Base-by-base conservation (phyloP, 1,284 basidiomycete genomes). In the Porogramme epimiltina region DNA sequence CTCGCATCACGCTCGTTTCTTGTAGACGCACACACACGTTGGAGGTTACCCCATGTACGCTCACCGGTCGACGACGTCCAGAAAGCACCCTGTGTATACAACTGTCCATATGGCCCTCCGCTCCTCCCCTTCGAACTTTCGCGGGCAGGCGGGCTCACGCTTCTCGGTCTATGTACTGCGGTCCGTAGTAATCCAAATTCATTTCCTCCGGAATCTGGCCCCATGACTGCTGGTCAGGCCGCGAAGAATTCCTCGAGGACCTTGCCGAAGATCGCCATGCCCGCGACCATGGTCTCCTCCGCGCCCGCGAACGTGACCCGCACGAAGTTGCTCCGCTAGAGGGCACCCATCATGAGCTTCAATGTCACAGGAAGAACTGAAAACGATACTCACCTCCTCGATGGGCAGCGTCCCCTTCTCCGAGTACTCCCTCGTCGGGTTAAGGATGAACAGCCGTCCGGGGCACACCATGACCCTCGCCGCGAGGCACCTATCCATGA, bases 301-400 rank as follows among this genome's bases (percentile, higher is more conserved):
- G 70, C 67, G 4, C 75, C 74, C 3, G 72, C 73, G 54, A 74
- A 77, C 6, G 76, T 76, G 2, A 69, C 66, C 6, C 75, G 69
- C 51, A 77, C 62, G 59, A 65, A 73, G 58, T 72, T 70, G 33
- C 66, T 55, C 11, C 70, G 64, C 66, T 73, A 47, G 19, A 36
- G 34, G 13, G 37, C n/a, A 37, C 5, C 34, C 34, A 16, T 37
- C 34, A 18, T 13, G 33, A 38, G 24, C 19, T 43, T 31, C 34
- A 28, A 26, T 2, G 19, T 6, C 10, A 20, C 23, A 20, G 5
- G 37, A 33, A 39, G 4, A 38, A 31, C 6, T n/a, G 5, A 28
- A 20, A 38, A 9, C 16, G 39, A 45, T 13, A 63, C 65, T 51
- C 65, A 70, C 54, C 60, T 66, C 49, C 51, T 68, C 57, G 33